Conservation (phyloP, 345 rosid species). For the Odontarrhena argentea region DNA sequence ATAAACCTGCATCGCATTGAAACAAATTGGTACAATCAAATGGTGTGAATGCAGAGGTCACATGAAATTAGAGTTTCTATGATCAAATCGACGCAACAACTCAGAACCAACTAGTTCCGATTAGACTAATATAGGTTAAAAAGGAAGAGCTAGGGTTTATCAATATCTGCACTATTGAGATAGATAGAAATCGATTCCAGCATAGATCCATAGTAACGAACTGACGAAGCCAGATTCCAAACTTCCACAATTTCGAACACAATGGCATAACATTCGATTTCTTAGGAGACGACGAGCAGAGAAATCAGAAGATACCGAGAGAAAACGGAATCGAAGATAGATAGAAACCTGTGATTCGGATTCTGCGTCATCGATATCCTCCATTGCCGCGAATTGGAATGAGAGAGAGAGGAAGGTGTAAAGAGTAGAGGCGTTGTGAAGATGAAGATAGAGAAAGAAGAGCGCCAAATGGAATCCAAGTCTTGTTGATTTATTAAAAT, state of each 20-base stretch:
- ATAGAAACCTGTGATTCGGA: conserved; percentile 58
- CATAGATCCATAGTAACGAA: background rate
- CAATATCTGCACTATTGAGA: background rate
- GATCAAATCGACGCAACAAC: conserved; percentile 20
- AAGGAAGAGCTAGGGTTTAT: conserved; percentile 20
- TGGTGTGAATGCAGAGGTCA: background rate
- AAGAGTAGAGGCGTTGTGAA: conserved; percentile 18
- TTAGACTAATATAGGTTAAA: conserved; percentile 14
- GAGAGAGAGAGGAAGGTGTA: conserved; percentile 1
- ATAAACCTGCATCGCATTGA: conserved; percentile 63
- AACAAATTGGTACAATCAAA: conserved; percentile 20
- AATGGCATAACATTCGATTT: conserved; percentile 22
- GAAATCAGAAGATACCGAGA: conserved; percentile 1
- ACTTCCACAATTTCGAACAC: background rate
- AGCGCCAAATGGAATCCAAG: conserved; percentile 25
- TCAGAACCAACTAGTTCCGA: conserved; percentile 23
- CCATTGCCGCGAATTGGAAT: conserved; percentile 36
- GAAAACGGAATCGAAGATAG: conserved; percentile 7
- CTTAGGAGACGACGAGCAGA: conserved; percentile 42
- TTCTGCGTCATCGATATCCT: conserved; percentile 74
- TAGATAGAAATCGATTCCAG: conserved; percentile 5
- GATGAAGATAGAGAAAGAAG: conserved; percentile 24
- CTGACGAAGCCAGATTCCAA: conserved; percentile 7
- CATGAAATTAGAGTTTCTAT: conserved; percentile 7
- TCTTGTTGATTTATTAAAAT: background rate